Evolutionary conservation across 2,329 filamentous ascomycete genomes (phyloP).

Genomic region (Aureobasidium sp.): DNA sequence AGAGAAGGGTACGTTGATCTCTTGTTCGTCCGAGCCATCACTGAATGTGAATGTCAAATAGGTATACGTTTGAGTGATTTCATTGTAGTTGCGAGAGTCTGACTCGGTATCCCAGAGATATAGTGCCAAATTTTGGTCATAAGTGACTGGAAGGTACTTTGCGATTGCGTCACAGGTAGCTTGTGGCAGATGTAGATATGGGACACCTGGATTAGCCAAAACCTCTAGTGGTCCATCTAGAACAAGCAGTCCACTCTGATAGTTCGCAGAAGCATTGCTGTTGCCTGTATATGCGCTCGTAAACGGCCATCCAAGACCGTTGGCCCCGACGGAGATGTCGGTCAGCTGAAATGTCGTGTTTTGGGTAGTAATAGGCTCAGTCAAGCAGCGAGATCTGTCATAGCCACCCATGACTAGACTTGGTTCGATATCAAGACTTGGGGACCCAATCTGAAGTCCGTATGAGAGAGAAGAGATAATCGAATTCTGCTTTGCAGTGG

Average conservation of each 20-base stretch:
- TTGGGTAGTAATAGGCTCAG: neutral
- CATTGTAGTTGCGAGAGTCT: neutral
- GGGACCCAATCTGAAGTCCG: neutral
- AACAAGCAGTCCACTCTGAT: neutral
- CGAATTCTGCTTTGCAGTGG: neutral
- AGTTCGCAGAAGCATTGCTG: neutral
- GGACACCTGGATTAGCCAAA: constrained; percentile 2
- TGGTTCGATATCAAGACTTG: neutral
- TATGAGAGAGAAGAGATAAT: neutral
- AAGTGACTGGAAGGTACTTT: neutral
- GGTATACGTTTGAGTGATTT: neutral
- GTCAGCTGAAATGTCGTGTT: neutral
- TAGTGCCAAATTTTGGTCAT: neutral
- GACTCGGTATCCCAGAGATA: neutral
- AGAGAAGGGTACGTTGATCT: neutral
- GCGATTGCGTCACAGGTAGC: neutral
- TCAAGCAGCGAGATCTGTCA: constrained; percentile 1
- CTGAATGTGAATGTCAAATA: neutral
- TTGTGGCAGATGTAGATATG: neutral
- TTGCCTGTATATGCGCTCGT: no score
- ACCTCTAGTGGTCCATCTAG: neutral
- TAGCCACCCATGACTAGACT: constrained; percentile 4
- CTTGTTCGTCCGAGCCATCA: neutral
- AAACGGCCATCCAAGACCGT: neutral
- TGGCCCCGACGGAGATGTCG: neutral